These are phyloP conservation scores for Trichoderma koningii DNA, from an alignment of 2,329 filamentous ascomycete genomes.

Conservation along the genomic window DNA sequence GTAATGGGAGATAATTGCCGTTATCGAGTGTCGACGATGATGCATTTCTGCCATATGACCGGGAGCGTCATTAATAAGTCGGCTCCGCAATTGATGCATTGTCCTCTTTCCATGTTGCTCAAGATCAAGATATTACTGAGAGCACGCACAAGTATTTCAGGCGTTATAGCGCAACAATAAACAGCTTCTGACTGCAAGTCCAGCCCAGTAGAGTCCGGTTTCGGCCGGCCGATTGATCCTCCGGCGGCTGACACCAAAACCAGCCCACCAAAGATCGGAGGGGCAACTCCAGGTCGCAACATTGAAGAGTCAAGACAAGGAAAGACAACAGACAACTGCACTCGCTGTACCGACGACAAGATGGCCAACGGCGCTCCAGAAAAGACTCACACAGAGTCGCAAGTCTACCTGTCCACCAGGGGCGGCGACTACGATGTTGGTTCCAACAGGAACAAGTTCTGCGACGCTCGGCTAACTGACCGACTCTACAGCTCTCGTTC, in stretches of 20 bases:
- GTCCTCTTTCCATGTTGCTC: too few species aligned
- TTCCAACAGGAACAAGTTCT: background rate
- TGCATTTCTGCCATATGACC: background rate
- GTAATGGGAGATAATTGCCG: background rate
- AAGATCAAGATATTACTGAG: background rate
- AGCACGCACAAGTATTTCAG: background rate
- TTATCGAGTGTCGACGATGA: background rate
- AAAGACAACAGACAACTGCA: conserved; percentile 5
- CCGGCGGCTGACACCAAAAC: conserved; percentile 16
- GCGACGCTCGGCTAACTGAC: background rate
- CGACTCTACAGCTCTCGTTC: conserved; percentile 70
- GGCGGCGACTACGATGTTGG: conserved; percentile 36
- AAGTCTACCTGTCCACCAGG: conserved; percentile 35
- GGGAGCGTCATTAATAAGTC: background rate
- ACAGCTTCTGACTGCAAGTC: conserved; percentile 4
- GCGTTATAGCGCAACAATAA: background rate
- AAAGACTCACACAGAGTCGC: conserved; percentile 34
- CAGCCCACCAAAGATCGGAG: conserved; percentile 22
- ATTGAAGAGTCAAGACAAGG: too few species aligned
- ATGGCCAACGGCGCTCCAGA: conserved; percentile 32
- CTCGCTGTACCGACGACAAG: conserved; percentile 19
- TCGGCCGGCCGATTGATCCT: conserved; percentile 22
- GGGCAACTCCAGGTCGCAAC: background rate
- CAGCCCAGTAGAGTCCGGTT: conserved; percentile 7
- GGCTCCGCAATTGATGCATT: background rate